Evolutionary conservation across 2,329 filamentous ascomycete genomes (phyloP), one percentile per base, ranked within the genome.

Genomic region (Fusarium guadeloupense): DNA sequence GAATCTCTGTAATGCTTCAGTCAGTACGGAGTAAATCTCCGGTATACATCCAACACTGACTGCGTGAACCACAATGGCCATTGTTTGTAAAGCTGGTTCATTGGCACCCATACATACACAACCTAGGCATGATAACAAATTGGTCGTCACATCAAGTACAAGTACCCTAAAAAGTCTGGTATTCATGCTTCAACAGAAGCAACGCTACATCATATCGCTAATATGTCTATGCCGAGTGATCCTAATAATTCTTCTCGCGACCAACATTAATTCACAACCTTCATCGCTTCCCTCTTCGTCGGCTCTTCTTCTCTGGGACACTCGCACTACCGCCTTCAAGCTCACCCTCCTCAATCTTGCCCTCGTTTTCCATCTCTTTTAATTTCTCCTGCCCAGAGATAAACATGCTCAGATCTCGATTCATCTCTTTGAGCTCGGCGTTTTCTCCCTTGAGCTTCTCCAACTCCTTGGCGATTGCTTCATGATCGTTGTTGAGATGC

Each of bases 391-490:
- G 87, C 0, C 91, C 90, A 17, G 87, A 91, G 56, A 97, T 94
- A 71, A 94, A 96, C 83, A 96, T 93, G 44, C 83, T 88, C 72
- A 97, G 73, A 73, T 97, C 94, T 13, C 90, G 85, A 72, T 97
- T 96, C 82, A 93, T 90, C 74, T 96, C 93, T 64, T 88, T 86
- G 37, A 97, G 77, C 66, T 96, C 92, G 33, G 79, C 82, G 64
- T 91, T 89, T 74, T 92, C 86, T 13, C 68, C 71, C 67, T 84
- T 84, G 5, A 90, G 75, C 34, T 80, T 80, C 21, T 80, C 80
- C 2, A 88, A 75, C 72, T 89, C 83, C 55, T 80, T 80, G 35
- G 83, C 80, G 16, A 92, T 75, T 17, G 64, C 78, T 52, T 83
- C 81, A 8, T 88, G 77, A 67, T 91, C 87, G 35, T 80, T 79